A percentile compares a stretch with the other conserved stretches of the same genome.
phyloP scores from a whole-genome alignment of 2,329 filamentous ascomycete species.

The Blastomyces silverae region DNA sequence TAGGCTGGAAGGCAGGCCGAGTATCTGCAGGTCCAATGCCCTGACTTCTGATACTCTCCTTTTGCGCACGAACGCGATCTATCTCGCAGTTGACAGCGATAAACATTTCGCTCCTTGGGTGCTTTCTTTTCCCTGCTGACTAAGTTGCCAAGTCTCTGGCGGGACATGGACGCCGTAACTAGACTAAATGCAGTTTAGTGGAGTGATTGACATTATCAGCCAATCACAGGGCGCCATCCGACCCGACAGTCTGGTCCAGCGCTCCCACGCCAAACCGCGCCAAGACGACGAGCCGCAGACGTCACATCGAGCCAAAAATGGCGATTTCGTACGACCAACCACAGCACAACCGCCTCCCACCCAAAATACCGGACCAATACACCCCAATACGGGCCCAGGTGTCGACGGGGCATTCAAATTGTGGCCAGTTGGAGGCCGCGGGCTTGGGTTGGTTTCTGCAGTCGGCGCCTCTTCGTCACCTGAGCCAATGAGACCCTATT shows the following conservation, averaged over 20 bases:
- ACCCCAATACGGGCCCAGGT: neutral
- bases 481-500: neutral
- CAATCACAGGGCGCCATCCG: neutral
- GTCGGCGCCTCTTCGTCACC: neutral
- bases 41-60: neutral
- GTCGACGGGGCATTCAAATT: neutral
- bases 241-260: conserved; percentile 4
- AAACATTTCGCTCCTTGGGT: too few relatives aligned
- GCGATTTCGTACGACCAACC: neutral
- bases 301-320: neutral
- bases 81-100: neutral
- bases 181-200: neutral
- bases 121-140: too few relatives aligned
- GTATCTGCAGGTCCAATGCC: neutral
- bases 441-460: conserved; percentile 1
- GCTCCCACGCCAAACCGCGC: neutral
- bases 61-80: neutral
- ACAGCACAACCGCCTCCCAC: neutral
- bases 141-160: neutral
- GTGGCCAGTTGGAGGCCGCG: neutral
- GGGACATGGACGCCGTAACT: neutral
- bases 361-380: conserved; percentile 1
- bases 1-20: neutral
- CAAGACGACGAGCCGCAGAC: conserved; percentile 7
- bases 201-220: neutral